Base-by-base conservation (phyloP, 805 yeast genomes). In the Starmerella floris region DNA sequence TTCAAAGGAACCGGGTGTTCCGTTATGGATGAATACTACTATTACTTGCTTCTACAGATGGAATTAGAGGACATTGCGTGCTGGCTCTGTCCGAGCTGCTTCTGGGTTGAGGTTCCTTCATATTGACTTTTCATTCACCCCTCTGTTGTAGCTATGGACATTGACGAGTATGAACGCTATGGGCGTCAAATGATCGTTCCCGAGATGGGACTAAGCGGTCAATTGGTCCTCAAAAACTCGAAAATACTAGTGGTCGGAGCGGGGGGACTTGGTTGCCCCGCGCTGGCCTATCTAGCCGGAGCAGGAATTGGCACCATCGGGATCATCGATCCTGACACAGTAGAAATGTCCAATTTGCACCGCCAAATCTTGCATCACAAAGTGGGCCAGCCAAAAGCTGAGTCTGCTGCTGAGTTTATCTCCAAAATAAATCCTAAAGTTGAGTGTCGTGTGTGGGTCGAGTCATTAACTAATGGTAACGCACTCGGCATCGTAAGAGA, bases 121-220 rank as follows among this genome's bases (percentile, higher is more conserved):
- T n/a, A n/a, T n/a, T n/a, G n/a, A n/a, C n/a, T n/a, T n/a, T n/a
- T n/a, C n/a, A n/a, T n/a, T n/a, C n/a, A n/a, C n/a, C n/a, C n/a
- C n/a, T n/a, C n/a, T n/a, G n/a, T n/a, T n/a, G n/a, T n/a, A n/a
- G 13, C 28, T 19, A 46, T 52, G 49, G 51, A 52, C 1, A 58
- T 71, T 17, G 82, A 78, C 30, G 98, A 91, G 58, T 85, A 77
- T 58, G 62, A 60, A 25, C 64, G 96, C 30, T 91, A 91, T 60
- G 97, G 99, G 3, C 70, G 99, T 41, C 98, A 91, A 56, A 80
- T 91, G 88, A 76, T 87, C 22, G 95, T 91, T 2, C 91, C 94
- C 2, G 80, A 74, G 44, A 66, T 85, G 39, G 83, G 85, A 2
- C 45, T 57, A 5, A 20, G 39, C 2, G 68, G 67, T 34, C 99